These are phyloP conservation scores for Podaxis sp. DNA, from an alignment of 768 basidiomycete species.

Conservation along the genomic window DNA sequence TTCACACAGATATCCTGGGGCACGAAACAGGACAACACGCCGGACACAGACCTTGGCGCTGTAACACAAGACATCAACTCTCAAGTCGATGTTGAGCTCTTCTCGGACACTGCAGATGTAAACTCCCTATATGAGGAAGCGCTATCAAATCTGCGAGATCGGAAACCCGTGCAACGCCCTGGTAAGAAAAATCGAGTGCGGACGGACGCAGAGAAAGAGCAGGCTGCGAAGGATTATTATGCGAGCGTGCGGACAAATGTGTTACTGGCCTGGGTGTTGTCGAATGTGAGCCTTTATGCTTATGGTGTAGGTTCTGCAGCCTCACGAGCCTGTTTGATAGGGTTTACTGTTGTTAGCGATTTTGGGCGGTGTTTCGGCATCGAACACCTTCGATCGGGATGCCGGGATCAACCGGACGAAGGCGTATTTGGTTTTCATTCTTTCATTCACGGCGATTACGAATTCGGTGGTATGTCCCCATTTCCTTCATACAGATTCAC, in stretches of 20 bases:
- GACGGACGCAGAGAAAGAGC: constrained; percentile 63
- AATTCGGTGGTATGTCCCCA: constrained; percentile 52
- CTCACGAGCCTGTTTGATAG: constrained; percentile 32
- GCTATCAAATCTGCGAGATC: constrained; percentile 59
- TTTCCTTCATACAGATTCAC: background rate
- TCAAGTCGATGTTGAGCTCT: constrained; percentile 86
- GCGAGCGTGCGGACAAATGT: constrained; percentile 85
- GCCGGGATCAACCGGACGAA: constrained; percentile 58
- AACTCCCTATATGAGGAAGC: constrained; percentile 86
- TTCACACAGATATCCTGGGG: constrained; percentile 80
- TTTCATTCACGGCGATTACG: constrained; percentile 79
- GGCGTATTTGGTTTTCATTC: constrained; percentile 76
- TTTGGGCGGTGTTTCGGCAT: constrained; percentile 54
- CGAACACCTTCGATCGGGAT: constrained; percentile 57
- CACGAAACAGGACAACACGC: constrained; percentile 84
- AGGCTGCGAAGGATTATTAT: constrained; percentile 82
- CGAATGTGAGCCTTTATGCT: constrained; percentile 54
- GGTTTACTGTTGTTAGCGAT: constrained; percentile 71
- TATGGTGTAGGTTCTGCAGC: background rate
- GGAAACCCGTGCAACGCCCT: constrained; percentile 30
- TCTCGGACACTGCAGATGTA: constrained; percentile 77
- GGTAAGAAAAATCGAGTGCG: constrained; percentile 27
- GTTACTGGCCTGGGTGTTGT: constrained; percentile 78
- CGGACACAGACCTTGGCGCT: constrained; percentile 78
- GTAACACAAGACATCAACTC: constrained; percentile 79